Base-by-base conservation (phyloP, 805 yeast species). In the Saccharomyces kudriavzevii region DNA sequence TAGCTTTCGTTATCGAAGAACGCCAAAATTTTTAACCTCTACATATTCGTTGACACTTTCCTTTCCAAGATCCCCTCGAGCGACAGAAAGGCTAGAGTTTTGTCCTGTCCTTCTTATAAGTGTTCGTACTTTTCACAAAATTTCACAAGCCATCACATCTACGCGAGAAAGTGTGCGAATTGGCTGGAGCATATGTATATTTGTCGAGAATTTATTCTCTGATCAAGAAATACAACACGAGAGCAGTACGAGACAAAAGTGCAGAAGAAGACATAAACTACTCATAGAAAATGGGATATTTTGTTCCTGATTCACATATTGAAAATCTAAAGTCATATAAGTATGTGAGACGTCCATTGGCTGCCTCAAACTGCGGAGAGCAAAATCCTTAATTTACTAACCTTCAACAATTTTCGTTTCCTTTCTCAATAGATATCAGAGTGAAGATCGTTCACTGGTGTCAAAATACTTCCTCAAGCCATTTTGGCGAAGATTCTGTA, bases 371-470 rank as follows among this genome's bases (percentile, higher is more conserved):
- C 3, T 9, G 11, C 24, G 20, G 35, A 11, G 5, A 26, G 13
- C 17, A 46, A 46, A 17, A 14, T 3, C 17, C 13, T 17, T 11
- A 27, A 45, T 45, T 30, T 27, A 47, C n/a, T 27, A 31, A 28
- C 40, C 11, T 20, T 8, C 17, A 29, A 14, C n/a, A 22, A 49
- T 25, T 24, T 35, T 17, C 5, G n/a, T 22, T 49, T 20, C 17
- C 17, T 29, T 30, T 30, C 24, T 10, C 22, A 28, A 48, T 55
- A 79, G 80, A 63, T 85, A 87, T 65, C 80, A 83, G 51, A 79
- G 89, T 45, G 95, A 86, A 62, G 98, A 91, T 66, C 84, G 84
- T 55, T 89, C 97, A 0, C 69, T 87, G 45, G 72, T 84, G 26
- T 85, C 97, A 11, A 84, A 83, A 65, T 82, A 82, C 61, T 70